Evolutionary conservation across 495 filamentous ascomycete genomes (phyloP), one percentile per base, ranked within the genome.

Genomic region (Daldinia vernicosa): DNA sequence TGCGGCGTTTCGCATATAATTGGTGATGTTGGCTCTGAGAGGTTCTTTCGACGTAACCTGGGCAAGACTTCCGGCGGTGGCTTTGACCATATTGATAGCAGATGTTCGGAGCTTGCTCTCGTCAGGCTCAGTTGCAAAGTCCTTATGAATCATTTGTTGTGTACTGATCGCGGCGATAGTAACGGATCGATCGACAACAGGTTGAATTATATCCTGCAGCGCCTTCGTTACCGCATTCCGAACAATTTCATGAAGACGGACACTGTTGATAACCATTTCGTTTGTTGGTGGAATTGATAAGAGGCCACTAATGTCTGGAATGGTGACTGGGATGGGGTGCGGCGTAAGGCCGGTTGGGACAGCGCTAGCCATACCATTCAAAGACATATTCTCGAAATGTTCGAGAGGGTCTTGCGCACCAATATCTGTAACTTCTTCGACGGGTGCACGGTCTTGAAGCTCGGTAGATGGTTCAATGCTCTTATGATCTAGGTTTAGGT

Each of bases 31-130:
- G 79, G 94, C 93, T 64, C 94, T 89, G 19, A 99, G 83, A 28
- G 95, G 95, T 75, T 99, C 96, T 79, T 98, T 98, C 74, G 94
- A 98, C 6, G 95, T 98, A n/a, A 98, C 95, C 15, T 97, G 86
- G 14, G 95, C 95, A 57, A 99, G 86, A 71, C 92, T 95, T 14
- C 95, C 95, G 40, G 96, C 93, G 35, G 97, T 91, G 61, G 93
- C 90, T 75, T 95, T 91, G 15, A 97, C 95, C 87, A 97, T 93
- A 55, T 90, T 95, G 63, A 95, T 90, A 7, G 96, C 94, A 22
- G 94, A 89, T 52, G 88, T 89, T 53, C 92, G 89, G 51, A 98
- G 86, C 61, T 90, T 89, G 71, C 92, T 91, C 80, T 97, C 93
- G 74, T 98, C 92, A 2, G 90, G 88, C 75, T 99, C 95, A 54